Evolutionary conservation across 352 stramenopile species (phyloP), one percentile per base, ranked within the genome.

Genomic region (Globisporangium viniferum): DNA sequence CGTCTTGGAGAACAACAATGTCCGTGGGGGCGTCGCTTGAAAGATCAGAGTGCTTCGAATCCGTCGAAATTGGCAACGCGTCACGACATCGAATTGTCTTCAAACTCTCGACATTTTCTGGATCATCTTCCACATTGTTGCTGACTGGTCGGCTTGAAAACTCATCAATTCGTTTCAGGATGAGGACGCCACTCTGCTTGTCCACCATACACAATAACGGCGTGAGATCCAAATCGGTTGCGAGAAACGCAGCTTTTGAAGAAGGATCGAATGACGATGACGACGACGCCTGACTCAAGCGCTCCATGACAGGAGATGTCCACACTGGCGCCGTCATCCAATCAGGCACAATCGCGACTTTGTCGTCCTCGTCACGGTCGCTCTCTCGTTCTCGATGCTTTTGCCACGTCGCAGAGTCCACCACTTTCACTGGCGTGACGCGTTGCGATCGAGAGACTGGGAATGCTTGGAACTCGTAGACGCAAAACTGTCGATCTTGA

Each of bases 131-230:
- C 35, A 59, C 5, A 8, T 8, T 48, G 2, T 39, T 68, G 24
- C 24, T 8, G 12, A 24, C 2, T 22, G 5, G 12, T 1, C 10
- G 29, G 62, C 22, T 44, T 44, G 41, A 27, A 27, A 62, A 24
- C 4, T 7, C 18, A n/a, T 62, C 60, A 5, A 85, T 24, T 2
- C 69, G 71, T 56, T 78, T 80, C 14, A 89, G 54, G 22, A 86
- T 36, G 36, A 87, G 60, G 2, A 71, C 71, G 27, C 72, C 66
- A 44, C 62, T 56, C 35, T 71, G 35, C 67, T 78, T 82, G 64
- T 89, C 70, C 56, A 87, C 71, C 39, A 89, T 57, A 49, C 81
- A 87, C 51, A 89, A 27, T 27, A 89, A 31, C 15, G 69, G 73
- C 36, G 64, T 54, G 15, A 35, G 14, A 18, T 68, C 59, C 48